Evolutionary conservation across 2,329 filamentous ascomycete genomes (phyloP).

Genomic region (Colletotrichum truncatum): DNA sequence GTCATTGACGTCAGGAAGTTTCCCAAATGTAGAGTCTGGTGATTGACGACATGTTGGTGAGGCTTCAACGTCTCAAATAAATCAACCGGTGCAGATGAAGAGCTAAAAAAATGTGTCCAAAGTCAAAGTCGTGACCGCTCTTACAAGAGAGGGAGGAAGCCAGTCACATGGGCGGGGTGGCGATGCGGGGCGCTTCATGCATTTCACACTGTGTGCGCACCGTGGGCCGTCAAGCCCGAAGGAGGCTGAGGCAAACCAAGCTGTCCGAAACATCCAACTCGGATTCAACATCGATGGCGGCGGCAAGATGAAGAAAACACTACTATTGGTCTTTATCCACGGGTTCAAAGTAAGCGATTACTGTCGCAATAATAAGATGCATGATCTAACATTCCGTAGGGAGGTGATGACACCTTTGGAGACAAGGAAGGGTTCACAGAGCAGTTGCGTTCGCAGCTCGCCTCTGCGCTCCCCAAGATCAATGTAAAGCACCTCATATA

Average conservation of each 20-base stretch:
- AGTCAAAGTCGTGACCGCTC: not conserved
- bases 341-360: slow-evolving; percentile 75
- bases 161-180: slow-evolving; percentile 26
- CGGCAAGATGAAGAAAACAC: slow-evolving; percentile 76
- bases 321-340: slow-evolving; percentile 86
- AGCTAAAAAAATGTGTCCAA: no score
- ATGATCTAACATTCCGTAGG: slow-evolving; percentile 53
- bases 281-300: slow-evolving; percentile 37
- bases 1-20: no score
- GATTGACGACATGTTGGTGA: no score
- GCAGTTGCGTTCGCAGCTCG: slow-evolving; percentile 72
- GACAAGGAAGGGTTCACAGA: slow-evolving; percentile 73
- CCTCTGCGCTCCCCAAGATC: slow-evolving; percentile 73
- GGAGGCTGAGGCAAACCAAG: not conserved
- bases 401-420: slow-evolving; percentile 81
- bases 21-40: no score
- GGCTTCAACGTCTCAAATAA: not conserved
- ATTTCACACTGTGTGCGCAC: not conserved
- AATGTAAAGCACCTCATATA: slow-evolving; percentile 76
- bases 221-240: not conserved
- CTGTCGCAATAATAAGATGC: not conserved
- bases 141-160: not conserved
- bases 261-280: not conserved
- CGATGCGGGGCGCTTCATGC: slow-evolving; percentile 11
- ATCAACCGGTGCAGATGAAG: no score